phyloP scores from a whole-genome alignment of 139 green algal species.

The Coelastrella sp. region DNA sequence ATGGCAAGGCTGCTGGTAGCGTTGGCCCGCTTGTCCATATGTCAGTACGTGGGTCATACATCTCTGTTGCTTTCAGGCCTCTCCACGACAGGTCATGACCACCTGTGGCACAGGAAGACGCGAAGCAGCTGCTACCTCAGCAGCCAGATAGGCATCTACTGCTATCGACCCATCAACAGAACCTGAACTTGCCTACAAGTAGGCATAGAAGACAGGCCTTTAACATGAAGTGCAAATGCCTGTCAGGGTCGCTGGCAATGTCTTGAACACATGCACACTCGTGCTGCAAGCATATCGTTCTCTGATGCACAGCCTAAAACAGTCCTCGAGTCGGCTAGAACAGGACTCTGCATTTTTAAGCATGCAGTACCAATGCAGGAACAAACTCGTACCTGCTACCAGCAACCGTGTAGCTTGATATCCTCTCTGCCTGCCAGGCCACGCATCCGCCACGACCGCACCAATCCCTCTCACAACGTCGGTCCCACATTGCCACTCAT shows the following conservation, averaged over 20 bases:
- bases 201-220: no score
- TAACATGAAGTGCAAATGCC: no score
- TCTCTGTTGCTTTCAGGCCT: constrained; percentile 60
- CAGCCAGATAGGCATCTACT: background rate
- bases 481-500: background rate
- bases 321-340: no score
- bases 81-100: constrained; percentile 56
- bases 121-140: background rate
- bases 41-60: constrained; percentile 64
- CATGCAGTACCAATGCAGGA: no score
- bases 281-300: no score
- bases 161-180: no score
- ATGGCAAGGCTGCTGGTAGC: constrained; percentile 58
- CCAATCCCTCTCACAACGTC: background rate
- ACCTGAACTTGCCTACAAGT: no score
- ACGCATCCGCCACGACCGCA: constrained; percentile 1
- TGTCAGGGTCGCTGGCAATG: no score
- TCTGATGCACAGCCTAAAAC: no score
- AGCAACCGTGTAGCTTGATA: constrained; percentile 34
- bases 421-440: constrained; percentile 31
- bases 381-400: constrained; percentile 4
- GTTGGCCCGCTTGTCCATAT: constrained; percentile 56
- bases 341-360: no score
- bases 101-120: constrained; percentile 17
- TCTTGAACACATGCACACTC: no score